Conservation (phyloP, 2,329 filamentous ascomycete genomes). For the Nigrospora sphaerica region DNA sequence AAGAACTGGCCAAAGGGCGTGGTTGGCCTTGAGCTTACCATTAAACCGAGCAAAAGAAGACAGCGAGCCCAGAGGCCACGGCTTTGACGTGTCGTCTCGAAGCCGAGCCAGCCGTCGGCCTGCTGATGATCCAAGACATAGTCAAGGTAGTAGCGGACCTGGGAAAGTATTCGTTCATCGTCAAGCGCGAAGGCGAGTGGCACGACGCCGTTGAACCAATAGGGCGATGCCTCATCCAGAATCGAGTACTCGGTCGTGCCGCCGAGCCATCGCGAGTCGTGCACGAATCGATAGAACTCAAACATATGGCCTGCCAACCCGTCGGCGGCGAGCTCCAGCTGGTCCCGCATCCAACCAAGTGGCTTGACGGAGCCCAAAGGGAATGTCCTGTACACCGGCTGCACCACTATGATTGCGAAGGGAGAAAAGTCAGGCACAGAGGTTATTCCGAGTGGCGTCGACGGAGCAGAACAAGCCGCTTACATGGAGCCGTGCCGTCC, state of each 20-base stretch:
- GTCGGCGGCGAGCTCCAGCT: conserved; percentile 14
- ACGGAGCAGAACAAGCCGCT: no score
- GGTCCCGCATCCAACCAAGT: conserved; percentile 19
- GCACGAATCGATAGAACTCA: conserved; percentile 50
- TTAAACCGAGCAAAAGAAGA: conserved; percentile 42
- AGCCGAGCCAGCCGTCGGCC: conserved; percentile 51
- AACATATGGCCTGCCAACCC: conserved; percentile 26
- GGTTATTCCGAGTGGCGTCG: no score
- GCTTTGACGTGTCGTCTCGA: conserved; percentile 32
- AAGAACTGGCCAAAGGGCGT: no score
- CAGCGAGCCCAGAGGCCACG: conserved; percentile 47
- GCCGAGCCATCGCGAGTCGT: conserved; percentile 43
- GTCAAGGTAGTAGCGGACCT: conserved; percentile 36
- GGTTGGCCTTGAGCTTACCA: conserved; percentile 3
- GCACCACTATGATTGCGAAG: conserved; percentile 12
- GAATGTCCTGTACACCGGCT: conserved; percentile 17
- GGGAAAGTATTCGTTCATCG: conserved; percentile 39
- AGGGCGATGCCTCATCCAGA: conserved; percentile 47
- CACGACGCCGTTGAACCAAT: conserved; percentile 53
- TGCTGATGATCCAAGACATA: conserved; percentile 42
- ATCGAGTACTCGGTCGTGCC: conserved; percentile 42
- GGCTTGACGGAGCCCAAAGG: conserved; percentile 19
- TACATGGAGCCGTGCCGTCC: no score
- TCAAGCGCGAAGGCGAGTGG: conserved; percentile 45
- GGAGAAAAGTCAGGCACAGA: no score